Evolutionary conservation across 2,329 filamentous ascomycete species (phyloP), one percentile per base, ranked within the genome.

Genomic region (Phymatotrichopsis omnivora): DNA sequence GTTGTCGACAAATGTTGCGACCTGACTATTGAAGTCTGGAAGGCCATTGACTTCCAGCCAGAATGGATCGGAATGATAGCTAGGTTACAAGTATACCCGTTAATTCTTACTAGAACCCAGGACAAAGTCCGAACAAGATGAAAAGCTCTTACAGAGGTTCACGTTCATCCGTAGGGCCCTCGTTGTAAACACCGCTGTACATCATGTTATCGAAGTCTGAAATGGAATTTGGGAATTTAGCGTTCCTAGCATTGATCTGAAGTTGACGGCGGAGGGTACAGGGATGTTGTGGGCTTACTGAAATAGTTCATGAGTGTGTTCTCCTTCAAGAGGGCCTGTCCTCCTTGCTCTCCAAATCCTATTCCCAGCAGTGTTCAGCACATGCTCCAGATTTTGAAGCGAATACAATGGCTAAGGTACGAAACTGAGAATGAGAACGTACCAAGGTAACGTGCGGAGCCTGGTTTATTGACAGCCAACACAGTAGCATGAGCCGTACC

Each of bases 251-350:
- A 17, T 48, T 49, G 8, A 45, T 31, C 43, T 27, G 16, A 52
- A 42, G 23, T 24, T 46, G 16, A 16, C 36, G 23, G 39, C 29
- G 10, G 37, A 47, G 3, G 40, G 27, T 24, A 28, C 29, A 28
- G 27, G 34, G 20, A 33, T 16, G 30, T 33, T 14, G 12, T 17
- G 14, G 38, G 47, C 54, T 49, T 29, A 60, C 61, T 62, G 48
- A 65, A 64, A 37, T 63, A 65, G 42, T 64, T 65, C 60, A 65
- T 61, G 41, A 56, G 56, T 5, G 56, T 64, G 31, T 54, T 52
- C 23, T 60, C 55, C 53, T 65, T 65, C 47, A 63, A 58, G 3
- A 65, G 41, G 6, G 52, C 39, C 5, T 57, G 59, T 8, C 63
- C 63, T 5, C 58, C 63, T 39, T 65, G 62, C 22, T 64, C 63